These are phyloP conservation scores for Penicillium janthinellum DNA, from an alignment of 2,329 filamentous ascomycete species.

Conservation along the genomic window DNA sequence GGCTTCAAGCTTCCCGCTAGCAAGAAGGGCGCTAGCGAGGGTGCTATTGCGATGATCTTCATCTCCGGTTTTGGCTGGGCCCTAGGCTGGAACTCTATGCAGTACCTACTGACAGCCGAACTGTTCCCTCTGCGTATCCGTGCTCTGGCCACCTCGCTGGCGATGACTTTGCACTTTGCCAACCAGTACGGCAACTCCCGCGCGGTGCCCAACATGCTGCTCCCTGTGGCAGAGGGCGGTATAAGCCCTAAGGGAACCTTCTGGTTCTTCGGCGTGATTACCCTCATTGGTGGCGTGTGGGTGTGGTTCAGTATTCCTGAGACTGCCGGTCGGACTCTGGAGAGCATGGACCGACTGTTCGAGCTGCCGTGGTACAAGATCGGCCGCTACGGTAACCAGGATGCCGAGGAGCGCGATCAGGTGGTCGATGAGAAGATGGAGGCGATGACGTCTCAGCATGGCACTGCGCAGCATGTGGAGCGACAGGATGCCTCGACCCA, in stretches of 20 bases:
- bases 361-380: conserved; percentile 74
- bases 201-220: conserved; percentile 73
- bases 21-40: conserved; percentile 60
- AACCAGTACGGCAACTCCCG: conserved; percentile 78
- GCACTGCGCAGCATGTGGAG: conserved; percentile 22
- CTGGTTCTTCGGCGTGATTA: conserved; percentile 72
- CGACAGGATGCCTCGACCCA: conserved; percentile 13
- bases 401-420: conserved; percentile 33
- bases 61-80: conserved; percentile 70
- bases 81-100: conserved; percentile 73
- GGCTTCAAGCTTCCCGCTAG: conserved; percentile 50
- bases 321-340: conserved; percentile 60
- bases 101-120: conserved; percentile 77
- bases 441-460: conserved; percentile 17
- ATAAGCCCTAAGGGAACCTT: conserved; percentile 68
- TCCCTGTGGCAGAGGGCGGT: conserved; percentile 43
- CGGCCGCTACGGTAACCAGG: conserved; percentile 49
- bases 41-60: conserved; percentile 73
- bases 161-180: conserved; percentile 77
- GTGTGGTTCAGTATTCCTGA: conserved; percentile 74
- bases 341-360: conserved; percentile 71
- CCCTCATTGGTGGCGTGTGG: conserved; percentile 67
- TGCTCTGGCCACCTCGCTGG: conserved; percentile 68
- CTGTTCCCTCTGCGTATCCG: conserved; percentile 75
- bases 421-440: conserved; percentile 30